phyloP scores from a whole-genome alignment of 1,284 basidiomycete genomes.

The Moesziomyces sp. region DNA sequence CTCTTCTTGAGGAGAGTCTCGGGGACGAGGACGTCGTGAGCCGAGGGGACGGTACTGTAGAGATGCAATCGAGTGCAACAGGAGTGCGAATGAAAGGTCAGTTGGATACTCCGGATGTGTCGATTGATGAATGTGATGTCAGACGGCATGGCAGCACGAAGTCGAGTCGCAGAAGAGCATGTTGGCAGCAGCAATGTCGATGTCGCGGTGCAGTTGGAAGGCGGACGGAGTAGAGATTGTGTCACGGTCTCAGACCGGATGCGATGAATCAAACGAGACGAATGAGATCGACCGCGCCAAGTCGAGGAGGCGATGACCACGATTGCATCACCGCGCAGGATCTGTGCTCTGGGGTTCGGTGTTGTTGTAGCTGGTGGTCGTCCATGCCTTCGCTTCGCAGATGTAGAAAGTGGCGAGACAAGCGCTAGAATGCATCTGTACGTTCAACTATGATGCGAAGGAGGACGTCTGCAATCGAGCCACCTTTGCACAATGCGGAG shows the following conservation, averaged over 20 bases:
- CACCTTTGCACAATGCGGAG: no score
- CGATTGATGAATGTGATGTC: not conserved
- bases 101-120: not conserved
- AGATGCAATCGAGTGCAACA: not conserved
- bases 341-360: no score
- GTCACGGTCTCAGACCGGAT: not conserved
- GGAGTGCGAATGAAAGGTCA: constrained; percentile 8
- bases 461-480: no score
- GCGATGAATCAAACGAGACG: not conserved
- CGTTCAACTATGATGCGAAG: no score
- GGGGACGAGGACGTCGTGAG: constrained; percentile 65
- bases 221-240: not conserved
- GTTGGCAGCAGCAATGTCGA: not conserved
- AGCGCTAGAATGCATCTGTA: no score
- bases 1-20: constrained; percentile 76
- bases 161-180: not conserved
- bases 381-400: no score
- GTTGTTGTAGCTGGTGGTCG: no score
- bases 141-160: not conserved
- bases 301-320: no score
- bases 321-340: no score
- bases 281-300: no score
- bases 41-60: constrained; percentile 63
- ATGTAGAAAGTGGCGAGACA: no score
- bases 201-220: not conserved